phyloP scores from a whole-genome alignment of 2,329 filamentous ascomycete genomes.

The Aspergillus terreus region DNA sequence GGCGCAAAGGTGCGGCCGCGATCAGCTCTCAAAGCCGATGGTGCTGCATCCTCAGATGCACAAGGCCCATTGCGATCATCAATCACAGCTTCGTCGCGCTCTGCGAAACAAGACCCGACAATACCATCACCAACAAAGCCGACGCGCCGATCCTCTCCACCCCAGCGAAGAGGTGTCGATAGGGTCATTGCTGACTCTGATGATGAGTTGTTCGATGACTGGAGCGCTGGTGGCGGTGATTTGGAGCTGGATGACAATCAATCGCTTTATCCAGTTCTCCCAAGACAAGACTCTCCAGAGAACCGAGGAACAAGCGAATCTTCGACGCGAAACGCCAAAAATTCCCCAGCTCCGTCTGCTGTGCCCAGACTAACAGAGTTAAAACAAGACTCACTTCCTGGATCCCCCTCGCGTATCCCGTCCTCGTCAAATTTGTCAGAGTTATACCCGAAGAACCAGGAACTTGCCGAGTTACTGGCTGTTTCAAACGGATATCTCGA shows the following conservation, averaged over 20 bases:
- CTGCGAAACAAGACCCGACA: not conserved
- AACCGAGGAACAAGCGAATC: constrained; percentile 3
- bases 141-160: constrained; percentile 3
- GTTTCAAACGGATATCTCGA: constrained; percentile 25
- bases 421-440: constrained; percentile 5
- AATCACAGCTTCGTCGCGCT: not conserved
- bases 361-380: constrained; percentile 1
- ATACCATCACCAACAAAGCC: not conserved
- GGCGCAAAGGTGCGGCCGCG: constrained; percentile 22
- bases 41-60: constrained; percentile 1
- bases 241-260: constrained; percentile 20
- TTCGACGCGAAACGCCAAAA: not conserved
- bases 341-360: constrained; percentile 6
- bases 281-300: constrained; percentile 15
- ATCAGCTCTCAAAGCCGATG: constrained; percentile 6
- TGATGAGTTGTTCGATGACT: constrained; percentile 26
- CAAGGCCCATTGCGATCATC: not conserved
- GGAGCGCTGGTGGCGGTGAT: constrained; percentile 19
- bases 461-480: constrained; percentile 30
- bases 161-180: constrained; percentile 8
- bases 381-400: not conserved
- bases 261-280: constrained; percentile 29
- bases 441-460: constrained; percentile 18
- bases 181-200: constrained; percentile 35
- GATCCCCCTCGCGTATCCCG: constrained; percentile 1